Conservation (phyloP, 306 rosid genomes). For the cucumber (Cucumis sativus) region Cucumber_9930_V3 NC_026660.2:30367001-30367500, state of each 20-base stretch:
- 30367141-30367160: neutral
- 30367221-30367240: too few species aligned
- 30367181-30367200: neutral
- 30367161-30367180: neutral
- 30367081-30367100: neutral
- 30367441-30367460: constrained; percentile 75
- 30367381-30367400: too few species aligned
- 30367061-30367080: neutral
- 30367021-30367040: neutral
- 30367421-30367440: constrained; percentile 87
- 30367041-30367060: neutral
- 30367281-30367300: too few species aligned
- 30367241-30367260: too few species aligned
- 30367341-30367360: too few species aligned
- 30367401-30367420: constrained; percentile 80
- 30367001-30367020: neutral
- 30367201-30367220: neutral
- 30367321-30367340: too few species aligned
- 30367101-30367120: neutral
- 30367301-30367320: too few species aligned
- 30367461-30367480: constrained; percentile 82
- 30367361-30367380: too few species aligned
- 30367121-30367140: neutral
- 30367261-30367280: too few species aligned
- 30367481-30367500: constrained; percentile 27